Conservation (phyloP, 2,329 filamentous ascomycete genomes). For the Apiospora koreana region DNA sequence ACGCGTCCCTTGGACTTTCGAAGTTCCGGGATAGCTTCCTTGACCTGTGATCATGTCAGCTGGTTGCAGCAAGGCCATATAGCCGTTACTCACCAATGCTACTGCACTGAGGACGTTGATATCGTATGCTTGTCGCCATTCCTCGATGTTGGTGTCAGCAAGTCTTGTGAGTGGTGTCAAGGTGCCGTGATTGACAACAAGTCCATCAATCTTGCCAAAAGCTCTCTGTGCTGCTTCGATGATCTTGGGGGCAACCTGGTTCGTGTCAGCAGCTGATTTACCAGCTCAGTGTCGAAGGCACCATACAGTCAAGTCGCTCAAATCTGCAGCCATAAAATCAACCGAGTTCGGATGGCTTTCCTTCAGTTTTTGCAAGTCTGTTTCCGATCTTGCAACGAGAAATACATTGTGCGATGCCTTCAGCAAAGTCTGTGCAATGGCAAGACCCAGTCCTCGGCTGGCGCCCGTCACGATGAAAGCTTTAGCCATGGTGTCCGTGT, state of each 20-base stretch:
- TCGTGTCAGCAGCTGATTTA: constrained; percentile 7
- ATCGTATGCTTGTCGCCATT: constrained; percentile 77
- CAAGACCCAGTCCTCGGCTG: constrained; percentile 63
- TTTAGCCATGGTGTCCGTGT: constrained; percentile 48
- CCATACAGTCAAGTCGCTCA: constrained; percentile 52
- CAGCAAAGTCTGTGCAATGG: constrained; percentile 54
- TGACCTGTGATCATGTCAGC: constrained; percentile 51
- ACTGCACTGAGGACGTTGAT: constrained; percentile 86
- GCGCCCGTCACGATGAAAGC: constrained; percentile 70
- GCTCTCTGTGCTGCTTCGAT: constrained; percentile 64
- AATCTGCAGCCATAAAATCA: constrained; percentile 56
- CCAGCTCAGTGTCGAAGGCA: background rate
- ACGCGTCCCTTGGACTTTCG: constrained; percentile 70
- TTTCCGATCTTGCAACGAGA: constrained; percentile 55
- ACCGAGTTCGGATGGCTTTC: constrained; percentile 53
- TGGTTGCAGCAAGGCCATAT: background rate
- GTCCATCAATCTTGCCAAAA: constrained; percentile 75
- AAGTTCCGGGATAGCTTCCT: constrained; percentile 69
- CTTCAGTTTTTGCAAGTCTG: constrained; percentile 52
- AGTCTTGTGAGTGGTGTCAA: constrained; percentile 76
- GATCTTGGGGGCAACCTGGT: constrained; percentile 58
- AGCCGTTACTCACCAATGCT: constrained; percentile 61
- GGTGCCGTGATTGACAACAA: constrained; percentile 87
- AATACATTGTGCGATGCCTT: constrained; percentile 58
- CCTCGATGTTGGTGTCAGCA: constrained; percentile 64